phyloP scores from a whole-genome alignment of 345 rosid genomes.

The Lenwebbia sp. region DNA sequence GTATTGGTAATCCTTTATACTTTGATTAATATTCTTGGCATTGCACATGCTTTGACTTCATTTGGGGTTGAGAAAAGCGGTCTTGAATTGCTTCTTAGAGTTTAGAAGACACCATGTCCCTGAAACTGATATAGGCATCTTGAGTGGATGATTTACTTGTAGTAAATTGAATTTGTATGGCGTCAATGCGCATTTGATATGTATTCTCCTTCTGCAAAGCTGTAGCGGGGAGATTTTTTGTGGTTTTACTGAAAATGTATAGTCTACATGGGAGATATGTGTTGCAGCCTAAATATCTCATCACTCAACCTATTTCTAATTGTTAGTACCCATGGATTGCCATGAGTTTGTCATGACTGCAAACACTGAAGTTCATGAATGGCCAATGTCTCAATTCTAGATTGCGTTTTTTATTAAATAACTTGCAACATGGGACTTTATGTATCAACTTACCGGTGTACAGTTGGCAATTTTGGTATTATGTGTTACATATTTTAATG shows the following conservation, averaged over 20 bases:
- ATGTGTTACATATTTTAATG: neutral
- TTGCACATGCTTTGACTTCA: neutral
- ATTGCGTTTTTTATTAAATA: neutral
- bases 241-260: neutral
- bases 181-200: neutral
- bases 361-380: neutral
- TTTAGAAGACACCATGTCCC: neutral
- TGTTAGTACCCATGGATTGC: neutral
- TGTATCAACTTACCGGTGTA: neutral
- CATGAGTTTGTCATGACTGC: neutral
- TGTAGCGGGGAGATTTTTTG: neutral
- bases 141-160: neutral
- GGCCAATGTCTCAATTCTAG: neutral
- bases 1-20: neutral
- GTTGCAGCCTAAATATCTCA: neutral
- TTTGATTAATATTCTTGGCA: neutral
- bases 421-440: neutral
- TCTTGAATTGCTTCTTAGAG: neutral
- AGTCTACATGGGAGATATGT: neutral
- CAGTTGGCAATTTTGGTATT: neutral
- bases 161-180: neutral
- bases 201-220: neutral
- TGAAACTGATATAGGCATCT: neutral
- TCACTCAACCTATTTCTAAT: neutral
- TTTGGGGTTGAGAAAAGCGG: neutral